Percentiles rank a stretch among this genome's conserved stretches.
Conservation (phyloP, 139 green algal genomes). For the Chlamydomonas asymmetrica region DNA sequence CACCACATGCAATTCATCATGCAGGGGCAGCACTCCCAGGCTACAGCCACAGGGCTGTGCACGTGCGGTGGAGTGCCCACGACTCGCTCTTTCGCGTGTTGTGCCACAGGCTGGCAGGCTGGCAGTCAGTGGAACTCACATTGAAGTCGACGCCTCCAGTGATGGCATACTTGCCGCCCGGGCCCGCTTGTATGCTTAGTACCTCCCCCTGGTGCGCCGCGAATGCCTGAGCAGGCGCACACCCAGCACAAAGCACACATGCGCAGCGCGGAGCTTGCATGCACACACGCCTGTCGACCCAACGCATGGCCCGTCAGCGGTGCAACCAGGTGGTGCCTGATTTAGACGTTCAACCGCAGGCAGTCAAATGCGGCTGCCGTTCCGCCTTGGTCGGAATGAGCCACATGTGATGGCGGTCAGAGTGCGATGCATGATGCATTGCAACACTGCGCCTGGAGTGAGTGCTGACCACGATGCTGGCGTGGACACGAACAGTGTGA, state of each 20-base stretch:
- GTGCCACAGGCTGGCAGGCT: background rate
- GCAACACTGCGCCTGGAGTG: background rate
- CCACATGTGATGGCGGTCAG: background rate
- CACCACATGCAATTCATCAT: no score
- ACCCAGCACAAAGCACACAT: background rate
- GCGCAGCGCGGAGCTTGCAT: no score
- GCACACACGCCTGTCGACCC: no score
- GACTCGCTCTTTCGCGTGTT: background rate
- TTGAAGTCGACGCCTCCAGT: constrained; percentile 58
- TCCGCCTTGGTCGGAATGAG: background rate
- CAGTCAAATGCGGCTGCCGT: background rate
- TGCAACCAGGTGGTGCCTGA: background rate
- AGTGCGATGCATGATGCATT: background rate
- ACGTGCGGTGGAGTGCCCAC: background rate
- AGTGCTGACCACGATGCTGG: background rate
- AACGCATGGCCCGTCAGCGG: background rate
- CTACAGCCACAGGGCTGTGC: background rate
- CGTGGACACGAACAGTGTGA: background rate
- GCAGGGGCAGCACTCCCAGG: no score
- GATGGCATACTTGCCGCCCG: constrained; percentile 31
- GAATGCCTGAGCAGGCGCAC: constrained; percentile 33
- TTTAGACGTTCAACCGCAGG: background rate
- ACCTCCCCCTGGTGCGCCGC: constrained; percentile 58
- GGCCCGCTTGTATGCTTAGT: constrained; percentile 29
- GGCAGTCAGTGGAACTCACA: background rate